Evolutionary conservation across 441 rosid species (phyloP).

Genomic region (Dalechampia spathulata): DNA sequence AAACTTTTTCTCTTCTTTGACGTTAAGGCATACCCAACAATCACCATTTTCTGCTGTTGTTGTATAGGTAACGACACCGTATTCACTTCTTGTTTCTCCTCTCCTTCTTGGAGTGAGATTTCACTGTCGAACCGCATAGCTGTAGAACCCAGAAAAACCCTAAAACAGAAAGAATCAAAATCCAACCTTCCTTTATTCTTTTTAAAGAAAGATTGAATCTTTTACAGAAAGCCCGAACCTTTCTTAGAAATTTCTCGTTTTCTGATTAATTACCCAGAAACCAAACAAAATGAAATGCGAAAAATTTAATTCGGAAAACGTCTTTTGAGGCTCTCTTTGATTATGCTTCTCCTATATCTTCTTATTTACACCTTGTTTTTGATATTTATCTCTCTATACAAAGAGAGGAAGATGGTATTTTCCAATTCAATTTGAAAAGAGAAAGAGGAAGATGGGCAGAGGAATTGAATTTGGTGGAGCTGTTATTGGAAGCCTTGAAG

Average conservation of each 20-base stretch:
- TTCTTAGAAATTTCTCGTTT: too few relatives aligned
- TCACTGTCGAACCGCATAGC: conserved; percentile 56
- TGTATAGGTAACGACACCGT: conserved; percentile 11
- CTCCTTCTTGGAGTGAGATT: conserved; percentile 20
- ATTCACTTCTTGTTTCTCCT: conserved; percentile 19
- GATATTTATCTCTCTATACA: too few relatives aligned
- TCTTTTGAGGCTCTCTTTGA: too few relatives aligned
- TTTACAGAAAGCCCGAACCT: neutral
- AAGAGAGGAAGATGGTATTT: too few relatives aligned
- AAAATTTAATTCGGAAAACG: too few relatives aligned
- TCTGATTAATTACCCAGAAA: conserved; percentile 3
- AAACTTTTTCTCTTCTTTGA: conserved; percentile 86
- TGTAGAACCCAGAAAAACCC: conserved; percentile 15
- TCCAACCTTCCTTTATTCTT: too few relatives aligned
- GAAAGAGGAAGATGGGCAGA: too few relatives aligned
- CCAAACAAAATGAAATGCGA: neutral
- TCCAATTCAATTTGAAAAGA: neutral
- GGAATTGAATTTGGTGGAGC: neutral
- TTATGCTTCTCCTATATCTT: too few relatives aligned
- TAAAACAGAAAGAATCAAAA: neutral
- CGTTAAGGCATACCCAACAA: conserved; percentile 81
- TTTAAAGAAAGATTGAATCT: conserved; percentile 5
- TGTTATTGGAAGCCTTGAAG: too few relatives aligned
- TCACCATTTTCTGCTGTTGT: conserved; percentile 39
- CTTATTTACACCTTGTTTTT: too few relatives aligned